Base-by-base conservation (phyloP, 2,329 filamentous ascomycete genomes). In the Triangularia verruculosa region DNA sequence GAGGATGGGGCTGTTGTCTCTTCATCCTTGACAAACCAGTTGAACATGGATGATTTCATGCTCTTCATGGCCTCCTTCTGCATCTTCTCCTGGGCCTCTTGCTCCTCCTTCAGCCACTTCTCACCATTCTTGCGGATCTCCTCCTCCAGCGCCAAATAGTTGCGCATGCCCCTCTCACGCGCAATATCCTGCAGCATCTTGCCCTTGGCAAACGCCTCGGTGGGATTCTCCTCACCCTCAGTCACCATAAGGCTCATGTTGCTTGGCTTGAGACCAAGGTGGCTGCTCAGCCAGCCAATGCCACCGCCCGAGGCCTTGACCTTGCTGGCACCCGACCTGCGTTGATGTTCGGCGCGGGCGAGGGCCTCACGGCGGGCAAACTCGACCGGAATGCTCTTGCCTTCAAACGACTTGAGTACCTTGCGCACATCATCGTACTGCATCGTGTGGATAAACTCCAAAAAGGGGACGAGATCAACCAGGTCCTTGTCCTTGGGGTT, bases 131-230 rank as follows among this genome's bases (percentile, higher is more conserved):
- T 90, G 55, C 90, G 85, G 71, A 99, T 96, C 79, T 97, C 90
- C 78, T 89, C 89, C 77, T 98, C 94, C 66, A 98, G 84, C 70
- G 89, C 79, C 80, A 96, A 87, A 78, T 98, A 99, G 77, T 93
- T 90, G 76, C 89, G 89, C 79, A 93, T 91, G 32, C 95, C 95
- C 57, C 93, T 86, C 79, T 99, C 95, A 57, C 95, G 88, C 58
- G 95, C 93, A 76, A 96, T 89, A 74, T 99, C 95, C 78, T 93
- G 93, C 69, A 97, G 82, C 92, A 98, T 97, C 85, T 98, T 99
- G 71, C 94, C 95, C 77, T 97, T 89, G 2, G 90, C 88, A 66
- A 95, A 86, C 12, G 91, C 92, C 74, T 96, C 92, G 1, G 84
- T 83, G 0, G 90, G 83, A 70, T 84, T 87, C 67, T 86, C 83